A percentile compares a stretch with the other conserved stretches of the same genome.
Conservation (phyloP, 2,329 filamentous ascomycete species). For the Beauveria brongniartii region DNA sequence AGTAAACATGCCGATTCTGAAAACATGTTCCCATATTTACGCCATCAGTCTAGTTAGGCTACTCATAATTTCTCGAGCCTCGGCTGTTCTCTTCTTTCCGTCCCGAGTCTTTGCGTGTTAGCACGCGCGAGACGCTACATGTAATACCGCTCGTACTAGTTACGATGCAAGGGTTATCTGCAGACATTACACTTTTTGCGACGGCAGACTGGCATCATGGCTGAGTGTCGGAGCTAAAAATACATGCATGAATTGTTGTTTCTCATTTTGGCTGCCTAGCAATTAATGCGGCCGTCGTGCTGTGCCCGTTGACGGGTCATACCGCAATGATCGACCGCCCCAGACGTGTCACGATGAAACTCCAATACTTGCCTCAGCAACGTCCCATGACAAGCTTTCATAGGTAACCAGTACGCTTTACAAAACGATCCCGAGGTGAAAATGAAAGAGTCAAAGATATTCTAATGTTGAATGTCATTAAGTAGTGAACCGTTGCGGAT, state of each 20-base stretch:
- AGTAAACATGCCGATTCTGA: too few relatives aligned
- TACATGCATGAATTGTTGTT: background rate
- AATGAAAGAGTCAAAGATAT: background rate
- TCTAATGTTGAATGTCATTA: background rate
- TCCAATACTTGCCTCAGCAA: background rate
- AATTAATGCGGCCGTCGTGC: background rate
- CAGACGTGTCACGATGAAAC: slow-evolving; percentile 1
- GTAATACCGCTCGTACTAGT: too few relatives aligned
- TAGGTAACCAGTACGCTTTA: background rate
- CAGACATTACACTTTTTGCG: background rate
- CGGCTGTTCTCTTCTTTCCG: too few relatives aligned
- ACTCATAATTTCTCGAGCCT: too few relatives aligned
- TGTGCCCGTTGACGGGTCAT: background rate
- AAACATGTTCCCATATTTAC: too few relatives aligned
- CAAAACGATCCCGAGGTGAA: too few relatives aligned
- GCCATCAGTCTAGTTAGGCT: too few relatives aligned
- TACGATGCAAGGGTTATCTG: too few relatives aligned
- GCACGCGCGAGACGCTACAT: too few relatives aligned
- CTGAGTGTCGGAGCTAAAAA: background rate
- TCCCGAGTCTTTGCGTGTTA: too few relatives aligned
- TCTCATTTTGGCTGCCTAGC: background rate
- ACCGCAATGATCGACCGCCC: background rate
- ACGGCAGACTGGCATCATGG: background rate
- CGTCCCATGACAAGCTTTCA: background rate
- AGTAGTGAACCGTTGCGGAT: slow-evolving; percentile 1